Evolutionary conservation across 2,329 filamentous ascomycete genomes (phyloP).

Genomic region (Pseudophaeomoniella oleicola): DNA sequence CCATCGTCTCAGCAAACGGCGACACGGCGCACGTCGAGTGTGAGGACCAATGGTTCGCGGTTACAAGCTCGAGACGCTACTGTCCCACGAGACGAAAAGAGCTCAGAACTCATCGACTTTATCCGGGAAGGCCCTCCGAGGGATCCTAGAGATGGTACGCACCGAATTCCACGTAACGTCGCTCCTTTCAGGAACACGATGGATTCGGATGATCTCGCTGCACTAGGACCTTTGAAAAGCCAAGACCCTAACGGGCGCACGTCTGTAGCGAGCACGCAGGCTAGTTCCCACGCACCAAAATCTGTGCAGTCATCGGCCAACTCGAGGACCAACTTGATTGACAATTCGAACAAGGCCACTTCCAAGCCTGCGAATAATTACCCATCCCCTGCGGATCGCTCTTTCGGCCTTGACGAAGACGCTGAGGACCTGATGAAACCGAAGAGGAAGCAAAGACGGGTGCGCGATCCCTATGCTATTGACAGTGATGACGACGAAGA

Average conservation of each 20-base stretch:
- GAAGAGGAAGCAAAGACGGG: slow-evolving; percentile 58
- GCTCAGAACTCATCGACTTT: slow-evolving; percentile 86
- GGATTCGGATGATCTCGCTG: slow-evolving; percentile 60
- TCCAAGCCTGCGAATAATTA: slow-evolving; percentile 3
- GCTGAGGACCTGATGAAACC: slow-evolving; percentile 34
- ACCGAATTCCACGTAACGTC: slow-evolving; percentile 65
- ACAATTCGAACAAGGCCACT: slow-evolving; percentile 18
- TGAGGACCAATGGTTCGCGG: slow-evolving; percentile 22
- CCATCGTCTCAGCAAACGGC: neutral
- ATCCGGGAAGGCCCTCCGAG: slow-evolving; percentile 72
- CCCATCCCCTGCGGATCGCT: slow-evolving; percentile 12
- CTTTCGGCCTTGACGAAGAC: slow-evolving; percentile 11
- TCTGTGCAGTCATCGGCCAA: slow-evolving; percentile 52
- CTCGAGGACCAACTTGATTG: slow-evolving; percentile 57
- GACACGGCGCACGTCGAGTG: neutral
- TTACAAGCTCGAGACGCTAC: slow-evolving; percentile 60
- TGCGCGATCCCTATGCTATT: slow-evolving; percentile 87
- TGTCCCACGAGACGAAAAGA: slow-evolving; percentile 49
- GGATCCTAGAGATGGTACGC: slow-evolving; percentile 36
- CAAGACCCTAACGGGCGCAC: slow-evolving; percentile 11
- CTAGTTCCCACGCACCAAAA: slow-evolving; percentile 34
- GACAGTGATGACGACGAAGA: slow-evolving; percentile 54
- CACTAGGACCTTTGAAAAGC: slow-evolving; percentile 15
- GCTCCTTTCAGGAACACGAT: slow-evolving; percentile 75
- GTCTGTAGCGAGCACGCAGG: slow-evolving; percentile 28